Conservation (phyloP, 345 rosid genomes). For the Citropsis articulata region DNA sequence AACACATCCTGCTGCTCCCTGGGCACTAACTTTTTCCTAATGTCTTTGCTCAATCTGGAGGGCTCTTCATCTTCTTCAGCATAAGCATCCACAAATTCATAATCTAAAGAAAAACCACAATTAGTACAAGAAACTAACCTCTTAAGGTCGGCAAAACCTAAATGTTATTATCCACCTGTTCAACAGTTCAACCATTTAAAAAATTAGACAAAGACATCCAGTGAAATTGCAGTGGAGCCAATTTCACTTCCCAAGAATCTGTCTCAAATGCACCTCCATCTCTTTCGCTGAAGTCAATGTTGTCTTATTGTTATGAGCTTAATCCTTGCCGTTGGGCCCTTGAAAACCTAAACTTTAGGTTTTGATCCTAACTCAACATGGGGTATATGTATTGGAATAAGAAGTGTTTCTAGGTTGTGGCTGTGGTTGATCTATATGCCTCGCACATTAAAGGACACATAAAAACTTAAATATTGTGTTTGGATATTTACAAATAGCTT, state of each 20-base stretch:
- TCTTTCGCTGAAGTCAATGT: not conserved
- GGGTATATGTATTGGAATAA: not conserved
- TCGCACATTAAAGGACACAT: not conserved
- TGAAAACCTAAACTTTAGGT: not conserved
- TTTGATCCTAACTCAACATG: not conserved
- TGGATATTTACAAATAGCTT: not conserved
- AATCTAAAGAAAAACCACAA: conserved; percentile 43
- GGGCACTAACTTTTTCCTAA: conserved; percentile 49
- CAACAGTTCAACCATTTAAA: not conserved
- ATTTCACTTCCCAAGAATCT: not conserved
- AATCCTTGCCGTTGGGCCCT: not conserved
- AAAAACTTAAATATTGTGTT: not conserved
- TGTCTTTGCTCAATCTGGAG: conserved; percentile 42
- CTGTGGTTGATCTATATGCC: not conserved
- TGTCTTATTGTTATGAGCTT: not conserved
- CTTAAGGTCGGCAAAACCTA: not conserved
- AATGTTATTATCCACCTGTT: not conserved
- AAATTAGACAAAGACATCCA: not conserved
- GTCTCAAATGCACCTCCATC: not conserved
- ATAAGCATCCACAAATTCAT: conserved; percentile 60
- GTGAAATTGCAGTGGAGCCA: not conserved
- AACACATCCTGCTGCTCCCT: conserved; percentile 61
- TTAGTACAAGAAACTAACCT: conserved; percentile 1
- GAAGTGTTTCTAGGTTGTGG: not conserved
- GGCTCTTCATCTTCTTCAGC: conserved; percentile 82